Conservation (phyloP, 2,329 filamentous ascomycete genomes). For the Blastomyces gilchristii region DNA sequence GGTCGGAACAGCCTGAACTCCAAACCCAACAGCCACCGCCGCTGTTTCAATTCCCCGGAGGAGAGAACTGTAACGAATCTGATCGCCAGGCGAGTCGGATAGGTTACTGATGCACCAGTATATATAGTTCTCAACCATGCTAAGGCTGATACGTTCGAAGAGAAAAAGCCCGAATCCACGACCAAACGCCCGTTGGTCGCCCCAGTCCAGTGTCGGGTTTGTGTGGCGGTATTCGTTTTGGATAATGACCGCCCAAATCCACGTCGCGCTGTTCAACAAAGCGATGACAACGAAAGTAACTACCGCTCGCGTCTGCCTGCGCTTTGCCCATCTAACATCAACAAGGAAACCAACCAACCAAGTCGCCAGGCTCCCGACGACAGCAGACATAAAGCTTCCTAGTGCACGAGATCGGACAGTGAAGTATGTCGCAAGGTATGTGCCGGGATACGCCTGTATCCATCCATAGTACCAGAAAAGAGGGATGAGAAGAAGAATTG, state of each 20-base stretch:
- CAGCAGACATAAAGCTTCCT: constrained; percentile 29
- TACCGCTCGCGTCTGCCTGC: constrained; percentile 33
- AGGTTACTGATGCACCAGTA: constrained; percentile 41
- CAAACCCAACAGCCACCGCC: constrained; percentile 31
- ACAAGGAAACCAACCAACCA: constrained; percentile 31
- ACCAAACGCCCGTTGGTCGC: constrained; percentile 30
- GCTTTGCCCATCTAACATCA: constrained; percentile 32
- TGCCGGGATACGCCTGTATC: constrained; percentile 34
- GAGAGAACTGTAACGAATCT: constrained; percentile 39
- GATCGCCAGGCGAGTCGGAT: constrained; percentile 36
- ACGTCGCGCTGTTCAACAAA: constrained; percentile 35
- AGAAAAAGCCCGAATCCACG: constrained; percentile 37
- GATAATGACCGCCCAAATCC: constrained; percentile 41
- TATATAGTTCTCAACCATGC: constrained; percentile 38
- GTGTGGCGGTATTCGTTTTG: constrained; percentile 40
- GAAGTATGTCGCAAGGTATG: constrained; percentile 36
- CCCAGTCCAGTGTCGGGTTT: constrained; percentile 38
- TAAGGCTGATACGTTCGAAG: constrained; percentile 32
- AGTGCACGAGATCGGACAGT: constrained; percentile 35
- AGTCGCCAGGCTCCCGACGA: constrained; percentile 32
- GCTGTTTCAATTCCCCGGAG: constrained; percentile 23
- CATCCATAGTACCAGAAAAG: constrained; percentile 26
- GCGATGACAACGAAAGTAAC: constrained; percentile 35
- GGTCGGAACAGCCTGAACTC: constrained; percentile 38
- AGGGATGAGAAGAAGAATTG: constrained; percentile 30